Evolutionary conservation across 257 asterid species (phyloP).

Genomic region (Perilla frutescens): DNA sequence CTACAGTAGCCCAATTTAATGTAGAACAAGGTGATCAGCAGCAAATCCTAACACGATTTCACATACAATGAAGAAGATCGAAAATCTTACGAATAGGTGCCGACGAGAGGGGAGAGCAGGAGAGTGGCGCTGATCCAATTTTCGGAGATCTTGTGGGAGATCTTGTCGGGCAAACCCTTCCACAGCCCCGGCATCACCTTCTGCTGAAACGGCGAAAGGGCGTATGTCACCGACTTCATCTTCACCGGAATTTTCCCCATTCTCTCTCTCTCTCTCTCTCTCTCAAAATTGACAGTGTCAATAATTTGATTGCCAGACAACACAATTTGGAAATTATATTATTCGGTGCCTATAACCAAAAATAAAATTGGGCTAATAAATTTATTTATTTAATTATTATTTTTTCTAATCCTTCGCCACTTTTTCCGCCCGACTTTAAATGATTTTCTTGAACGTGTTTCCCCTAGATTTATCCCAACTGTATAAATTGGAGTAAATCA

Average conservation of each 20-base stretch:
- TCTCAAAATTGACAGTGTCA: constrained; percentile 25
- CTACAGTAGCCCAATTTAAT: background rate
- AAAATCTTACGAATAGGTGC: constrained; percentile 67
- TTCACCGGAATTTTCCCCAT: constrained; percentile 94
- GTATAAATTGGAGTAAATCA: too few relatives aligned
- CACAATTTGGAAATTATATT: too few relatives aligned
- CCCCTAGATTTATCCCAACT: too few relatives aligned
- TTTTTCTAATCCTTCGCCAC: too few relatives aligned
- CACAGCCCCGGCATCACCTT: constrained; percentile 92
- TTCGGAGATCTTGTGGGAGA: constrained; percentile 80
- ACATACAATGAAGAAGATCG: constrained; percentile 10
- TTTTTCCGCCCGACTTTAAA: too few relatives aligned
- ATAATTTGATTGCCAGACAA: too few relatives aligned
- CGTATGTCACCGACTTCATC: constrained; percentile 88
- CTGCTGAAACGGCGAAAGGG: constrained; percentile 90
- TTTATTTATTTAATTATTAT: too few relatives aligned
- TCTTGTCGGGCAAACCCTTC: constrained; percentile 80
- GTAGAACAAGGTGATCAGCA: background rate
- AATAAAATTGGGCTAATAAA: too few relatives aligned
- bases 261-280: constrained; percentile 12
- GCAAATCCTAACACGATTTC: too few relatives aligned
- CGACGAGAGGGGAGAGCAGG: constrained; percentile 72
- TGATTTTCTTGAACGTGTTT: too few relatives aligned
- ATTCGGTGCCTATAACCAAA: too few relatives aligned
- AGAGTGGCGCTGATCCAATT: constrained; percentile 88